phyloP scores from a whole-genome alignment of 2,329 filamentous ascomycete species.

The Aspergillus sergii region DNA sequence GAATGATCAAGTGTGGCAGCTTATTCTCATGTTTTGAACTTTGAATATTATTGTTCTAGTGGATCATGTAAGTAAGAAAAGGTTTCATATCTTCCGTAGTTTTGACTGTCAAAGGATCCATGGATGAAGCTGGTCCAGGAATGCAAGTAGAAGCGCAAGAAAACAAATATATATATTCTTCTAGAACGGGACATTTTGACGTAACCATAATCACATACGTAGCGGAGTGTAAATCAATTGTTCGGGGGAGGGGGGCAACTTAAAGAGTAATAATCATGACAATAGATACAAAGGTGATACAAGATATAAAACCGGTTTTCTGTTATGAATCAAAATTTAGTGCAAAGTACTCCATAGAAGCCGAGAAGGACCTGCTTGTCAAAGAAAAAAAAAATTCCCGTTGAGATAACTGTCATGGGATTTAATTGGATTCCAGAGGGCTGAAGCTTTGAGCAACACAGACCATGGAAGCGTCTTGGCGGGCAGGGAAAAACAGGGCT shows the following conservation, averaged over 20 bases:
- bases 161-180: neutral
- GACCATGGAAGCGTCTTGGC: neutral
- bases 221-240: neutral
- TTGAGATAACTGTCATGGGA: neutral
- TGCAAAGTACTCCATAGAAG: neutral
- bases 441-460: neutral
- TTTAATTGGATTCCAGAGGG: neutral
- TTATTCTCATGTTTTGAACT: neutral
- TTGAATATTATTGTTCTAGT: neutral
- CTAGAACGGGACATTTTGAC: neutral
- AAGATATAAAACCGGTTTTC: neutral
- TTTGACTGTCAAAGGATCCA: neutral
- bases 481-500: neutral
- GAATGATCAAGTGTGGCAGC: neutral
- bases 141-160: neutral
- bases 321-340: neutral
- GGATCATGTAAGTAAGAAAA: neutral
- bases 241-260: neutral
- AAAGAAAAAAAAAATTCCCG: neutral
- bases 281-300: neutral
- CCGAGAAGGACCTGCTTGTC: neutral
- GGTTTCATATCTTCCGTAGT: neutral
- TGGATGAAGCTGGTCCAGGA: neutral
- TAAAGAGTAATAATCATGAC: neutral
- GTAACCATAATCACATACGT: neutral